These are phyloP conservation scores for Sorghum bicolor DNA, from an alignment of 176 grass and related monocot genomes.

Conservation along the genomic window DNA sequence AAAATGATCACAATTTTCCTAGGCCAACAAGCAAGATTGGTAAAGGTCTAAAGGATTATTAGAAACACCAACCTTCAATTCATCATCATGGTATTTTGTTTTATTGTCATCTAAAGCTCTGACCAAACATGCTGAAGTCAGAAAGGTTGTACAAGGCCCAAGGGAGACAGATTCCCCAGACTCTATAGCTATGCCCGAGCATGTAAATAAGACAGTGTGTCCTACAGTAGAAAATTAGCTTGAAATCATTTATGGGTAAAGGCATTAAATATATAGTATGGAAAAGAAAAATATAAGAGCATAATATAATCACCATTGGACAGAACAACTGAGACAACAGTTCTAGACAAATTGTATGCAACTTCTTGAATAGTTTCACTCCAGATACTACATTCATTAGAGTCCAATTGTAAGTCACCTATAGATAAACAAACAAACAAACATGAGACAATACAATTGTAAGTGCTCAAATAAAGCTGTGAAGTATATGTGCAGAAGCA, in stretches of 20 bases:
- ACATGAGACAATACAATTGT: background rate
- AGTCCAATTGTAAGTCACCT: background rate
- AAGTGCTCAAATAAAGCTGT: background rate
- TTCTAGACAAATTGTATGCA: background rate
- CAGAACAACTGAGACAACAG: background rate
- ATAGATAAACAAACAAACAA: background rate
- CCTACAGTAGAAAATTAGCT: background rate
- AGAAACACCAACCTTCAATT: background rate
- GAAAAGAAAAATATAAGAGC: background rate
- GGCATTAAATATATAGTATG: background rate
- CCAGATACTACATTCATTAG: background rate
- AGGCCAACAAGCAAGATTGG: background rate
- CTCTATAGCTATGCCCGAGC: background rate
- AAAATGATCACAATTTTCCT: background rate
- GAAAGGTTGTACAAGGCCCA: background rate
- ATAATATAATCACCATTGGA: background rate
- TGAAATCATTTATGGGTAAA: background rate
- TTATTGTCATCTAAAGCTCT: background rate
- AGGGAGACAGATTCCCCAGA: background rate
- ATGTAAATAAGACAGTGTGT: background rate
- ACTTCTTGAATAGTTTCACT: background rate
- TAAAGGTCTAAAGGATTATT: background rate
- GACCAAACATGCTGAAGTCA: background rate
- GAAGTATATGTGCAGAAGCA: background rate
- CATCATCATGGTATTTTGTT: background rate